Base-by-base conservation (phyloP, 805 yeast genomes). In the Metschnikowia arizonensis region DNA sequence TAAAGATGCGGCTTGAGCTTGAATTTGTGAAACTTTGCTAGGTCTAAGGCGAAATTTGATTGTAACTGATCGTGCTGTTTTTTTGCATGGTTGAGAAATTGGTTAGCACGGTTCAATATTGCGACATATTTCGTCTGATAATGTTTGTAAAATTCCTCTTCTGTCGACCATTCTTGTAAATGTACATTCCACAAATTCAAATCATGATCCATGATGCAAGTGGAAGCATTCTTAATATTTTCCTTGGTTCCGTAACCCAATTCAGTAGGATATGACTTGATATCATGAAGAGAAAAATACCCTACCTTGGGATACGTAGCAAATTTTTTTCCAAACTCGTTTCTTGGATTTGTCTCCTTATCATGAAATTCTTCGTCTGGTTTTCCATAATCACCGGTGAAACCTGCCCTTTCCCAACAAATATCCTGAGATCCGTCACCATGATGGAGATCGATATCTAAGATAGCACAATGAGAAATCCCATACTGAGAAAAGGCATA, bases 351-450 rank as follows among this genome's bases (percentile, higher is more conserved):
- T 31, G 60, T 52, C 10, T 53, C 51, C 19, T 60, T 61, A 21
- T 60, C 60, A 19, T 58, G 61, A 33, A 72, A 77, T 25, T 71
- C 77, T 42, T 65, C 69, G 35, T 75, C 79, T 24, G 73, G 70
- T 46, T 73, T 72, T n/a, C 75, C 75, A 49, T 65, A 67, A 48
- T 71, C 75, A 6, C 74, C 76, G 3, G 56, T 44, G 54, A 79
- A 76, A 0, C 88, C 87, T 1, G 85, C 85, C 50, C 86, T 71
- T 55, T 80, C 82, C 89, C 90, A 87, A 55, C 90, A 81, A 23
- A 87, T 83, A 61, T 87, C 95, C 56, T 88, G 95, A 5, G 87
- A 77, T 11, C 96, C 96, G 63, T 87, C 96, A 14, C 95, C 96
- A 59, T 87, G 96, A 58, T 87, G 96, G 33, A 87, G 69, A 61